Percentiles rank a stretch among this genome's conserved stretches.
Evolutionary conservation across 306 rosid genomes (phyloP).

Genomic region (Inga oerstediana): DNA sequence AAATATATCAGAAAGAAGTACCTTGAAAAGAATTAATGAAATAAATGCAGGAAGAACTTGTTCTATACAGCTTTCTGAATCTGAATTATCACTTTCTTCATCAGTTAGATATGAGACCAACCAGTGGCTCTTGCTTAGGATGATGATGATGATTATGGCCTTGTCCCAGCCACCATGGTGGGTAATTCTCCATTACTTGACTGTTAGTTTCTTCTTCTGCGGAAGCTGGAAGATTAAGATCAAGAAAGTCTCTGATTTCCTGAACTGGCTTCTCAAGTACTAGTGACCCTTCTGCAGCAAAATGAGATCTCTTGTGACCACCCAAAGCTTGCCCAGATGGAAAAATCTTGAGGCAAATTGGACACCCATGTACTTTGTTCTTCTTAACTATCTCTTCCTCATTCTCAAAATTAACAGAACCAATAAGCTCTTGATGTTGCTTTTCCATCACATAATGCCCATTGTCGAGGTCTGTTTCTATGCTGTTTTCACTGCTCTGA

Average conservation of each 20-base stretch:
- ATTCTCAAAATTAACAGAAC: constrained; percentile 11
- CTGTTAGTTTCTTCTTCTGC: constrained; percentile 54
- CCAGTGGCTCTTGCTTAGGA: constrained; percentile 50
- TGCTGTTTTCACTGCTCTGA: constrained; percentile 62
- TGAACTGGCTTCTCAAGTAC: constrained; percentile 49
- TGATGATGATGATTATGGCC: constrained; percentile 18
- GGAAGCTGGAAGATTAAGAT: constrained; percentile 91
- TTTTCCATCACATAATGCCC: constrained; percentile 28
- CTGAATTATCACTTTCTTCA: constrained; percentile 14
- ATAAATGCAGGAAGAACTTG: constrained; percentile 48
- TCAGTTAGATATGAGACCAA: constrained; percentile 53
- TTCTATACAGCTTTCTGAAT: constrained; percentile 52
- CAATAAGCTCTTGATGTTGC: constrained; percentile 22
- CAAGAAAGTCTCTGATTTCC: constrained; percentile 74
- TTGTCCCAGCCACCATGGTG: constrained; percentile 61
- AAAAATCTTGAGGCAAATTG: constrained; percentile 75
- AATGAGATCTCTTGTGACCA: constrained; percentile 93
- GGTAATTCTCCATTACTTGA: constrained; percentile 36
- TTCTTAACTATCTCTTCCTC: constrained; percentile 40
- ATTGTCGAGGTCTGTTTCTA: constrained; percentile 47
- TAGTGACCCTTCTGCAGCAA: constrained; percentile 26
- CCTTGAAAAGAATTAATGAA: constrained; percentile 71
- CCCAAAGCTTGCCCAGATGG: constrained; percentile 93
- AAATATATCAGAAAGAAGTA: constrained; percentile 38
- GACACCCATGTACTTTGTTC: constrained; percentile 66